Conservation (phyloP, 495 filamentous ascomycete species). For the Aspergillus leporis region DNA sequence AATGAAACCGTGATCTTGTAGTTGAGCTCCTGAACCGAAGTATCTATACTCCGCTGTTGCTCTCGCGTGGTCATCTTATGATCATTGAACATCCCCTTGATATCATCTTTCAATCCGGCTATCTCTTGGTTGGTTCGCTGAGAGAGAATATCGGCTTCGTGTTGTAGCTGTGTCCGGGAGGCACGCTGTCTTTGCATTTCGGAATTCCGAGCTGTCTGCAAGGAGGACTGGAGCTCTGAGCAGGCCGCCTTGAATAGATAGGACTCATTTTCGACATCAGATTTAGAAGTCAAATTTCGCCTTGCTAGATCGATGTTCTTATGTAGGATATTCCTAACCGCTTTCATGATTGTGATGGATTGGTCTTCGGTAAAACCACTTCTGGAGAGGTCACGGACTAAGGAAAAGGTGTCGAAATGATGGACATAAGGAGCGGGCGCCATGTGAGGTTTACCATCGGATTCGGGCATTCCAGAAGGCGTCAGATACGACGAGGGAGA, state of each 20-base stretch:
- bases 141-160: slow-evolving; percentile 88
- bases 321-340: slow-evolving; percentile 71
- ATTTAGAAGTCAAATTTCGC: slow-evolving; percentile 72
- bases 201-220: slow-evolving; percentile 53
- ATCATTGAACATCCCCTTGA: slow-evolving; percentile 95
- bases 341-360: slow-evolving; percentile 83
- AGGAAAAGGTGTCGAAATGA: slow-evolving; percentile 91
- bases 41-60: slow-evolving; percentile 81
- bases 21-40: slow-evolving; percentile 84
- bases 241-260: slow-evolving; percentile 96
- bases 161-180: slow-evolving; percentile 80
- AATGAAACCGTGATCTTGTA: slow-evolving; percentile 89
- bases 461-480: slow-evolving; percentile 29
- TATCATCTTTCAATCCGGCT: slow-evolving; percentile 76
- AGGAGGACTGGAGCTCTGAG: slow-evolving; percentile 83
- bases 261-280: slow-evolving; percentile 80
- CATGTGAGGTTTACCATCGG: slow-evolving; percentile 60
- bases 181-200: slow-evolving; percentile 69
- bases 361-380: slow-evolving; percentile 70
- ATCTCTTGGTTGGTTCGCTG: slow-evolving; percentile 82
- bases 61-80: slow-evolving; percentile 87
- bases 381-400: slow-evolving; percentile 72
- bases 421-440: slow-evolving; percentile 80
- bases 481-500: slow-evolving; percentile 40
- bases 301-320: slow-evolving; percentile 79